Percentiles rank a stretch among this genome's conserved stretches.
Evolutionary conservation across 768 basidiomycete genomes (phyloP).

Genomic region (Amanita polypyramis): DNA sequence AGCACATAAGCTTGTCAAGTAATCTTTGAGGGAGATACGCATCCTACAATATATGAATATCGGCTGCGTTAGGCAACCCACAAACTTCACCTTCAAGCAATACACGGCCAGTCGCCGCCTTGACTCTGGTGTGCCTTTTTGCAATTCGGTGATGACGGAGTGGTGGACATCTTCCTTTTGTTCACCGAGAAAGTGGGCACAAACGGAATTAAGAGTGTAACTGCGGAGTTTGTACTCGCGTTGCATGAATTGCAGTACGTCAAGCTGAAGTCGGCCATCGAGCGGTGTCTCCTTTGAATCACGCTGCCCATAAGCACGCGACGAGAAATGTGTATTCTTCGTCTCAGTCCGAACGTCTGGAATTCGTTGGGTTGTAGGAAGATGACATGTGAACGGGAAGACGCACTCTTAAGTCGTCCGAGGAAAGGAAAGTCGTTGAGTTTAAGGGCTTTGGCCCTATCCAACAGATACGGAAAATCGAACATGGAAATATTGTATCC

Average conservation of each 20-base stretch:
- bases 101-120: conserved; percentile 90
- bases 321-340: conserved; percentile 96
- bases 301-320: conserved; percentile 93
- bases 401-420: conserved; percentile 64
- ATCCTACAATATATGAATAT: conserved; percentile 43
- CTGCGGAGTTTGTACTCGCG: conserved; percentile 95
- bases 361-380: conserved; percentile 6
- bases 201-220: conserved; percentile 97
- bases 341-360: conserved; percentile 67
- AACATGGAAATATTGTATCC: conserved; percentile 94
- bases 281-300: conserved; percentile 90
- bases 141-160: conserved; percentile 95
- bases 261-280: conserved; percentile 90
- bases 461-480: conserved; percentile 94
- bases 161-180: conserved; percentile 99
- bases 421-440: conserved; percentile 58
- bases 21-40: conserved; percentile 95
- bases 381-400: not conserved
- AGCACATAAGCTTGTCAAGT: conserved; percentile 97
- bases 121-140: conserved; percentile 94
- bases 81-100: conserved; percentile 73
- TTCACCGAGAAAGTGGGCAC: conserved; percentile 94
- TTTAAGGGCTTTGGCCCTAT: conserved; percentile 81
- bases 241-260: conserved; percentile 96
- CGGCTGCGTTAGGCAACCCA: not conserved